These are phyloP conservation scores for Haplosporangium sp. DNA, from an alignment of 371 early-diverging fungal species.

Conservation along the genomic window DNA sequence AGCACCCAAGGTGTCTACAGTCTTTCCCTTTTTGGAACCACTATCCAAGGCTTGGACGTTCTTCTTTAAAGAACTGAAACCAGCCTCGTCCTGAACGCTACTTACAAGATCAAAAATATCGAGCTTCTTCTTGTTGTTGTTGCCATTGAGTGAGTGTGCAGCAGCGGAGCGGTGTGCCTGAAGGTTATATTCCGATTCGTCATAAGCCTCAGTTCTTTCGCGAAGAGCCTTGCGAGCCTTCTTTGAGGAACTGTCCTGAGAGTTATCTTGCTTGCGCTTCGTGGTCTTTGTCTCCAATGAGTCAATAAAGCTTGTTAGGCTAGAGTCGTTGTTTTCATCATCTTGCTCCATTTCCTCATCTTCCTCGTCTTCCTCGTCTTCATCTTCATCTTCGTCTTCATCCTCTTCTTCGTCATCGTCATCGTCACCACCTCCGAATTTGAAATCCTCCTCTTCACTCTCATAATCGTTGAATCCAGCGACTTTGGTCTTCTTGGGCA, in stretches of 20 bases:
- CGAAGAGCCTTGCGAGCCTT: slow-evolving; percentile 64
- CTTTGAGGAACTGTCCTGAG: slow-evolving; percentile 52
- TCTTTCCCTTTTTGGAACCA: slow-evolving; percentile 61
- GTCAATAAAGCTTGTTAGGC: slow-evolving; percentile 61
- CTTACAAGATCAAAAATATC: slow-evolving; percentile 82
- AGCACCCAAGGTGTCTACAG: slow-evolving; percentile 73
- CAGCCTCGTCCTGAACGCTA: slow-evolving; percentile 68
- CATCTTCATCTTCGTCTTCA: slow-evolving; percentile 45
- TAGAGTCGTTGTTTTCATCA: slow-evolving; percentile 49
- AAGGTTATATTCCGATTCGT: slow-evolving; percentile 85
- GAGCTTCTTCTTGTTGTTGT: slow-evolving; percentile 65
- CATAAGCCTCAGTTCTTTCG: slow-evolving; percentile 78
- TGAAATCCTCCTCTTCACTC: slow-evolving; percentile 58
- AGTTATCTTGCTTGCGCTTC: slow-evolving; percentile 59
- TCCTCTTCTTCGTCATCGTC: slow-evolving; percentile 51
- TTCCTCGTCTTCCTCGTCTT: slow-evolving; percentile 43
- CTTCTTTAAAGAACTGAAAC: slow-evolving; percentile 72
- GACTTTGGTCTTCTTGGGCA: slow-evolving; percentile 55
- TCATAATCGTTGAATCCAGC: slow-evolving; percentile 51
- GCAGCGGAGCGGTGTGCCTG: slow-evolving; percentile 57
- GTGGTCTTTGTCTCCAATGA: slow-evolving; percentile 61
- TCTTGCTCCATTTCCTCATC: slow-evolving; percentile 56
- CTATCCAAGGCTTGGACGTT: slow-evolving; percentile 68
- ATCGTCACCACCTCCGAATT: slow-evolving; percentile 55
- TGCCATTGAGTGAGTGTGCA: slow-evolving; percentile 25